phyloP scores from a whole-genome alignment of 352 stramenopile species.

The Globisporangium abappressorium region DNA sequence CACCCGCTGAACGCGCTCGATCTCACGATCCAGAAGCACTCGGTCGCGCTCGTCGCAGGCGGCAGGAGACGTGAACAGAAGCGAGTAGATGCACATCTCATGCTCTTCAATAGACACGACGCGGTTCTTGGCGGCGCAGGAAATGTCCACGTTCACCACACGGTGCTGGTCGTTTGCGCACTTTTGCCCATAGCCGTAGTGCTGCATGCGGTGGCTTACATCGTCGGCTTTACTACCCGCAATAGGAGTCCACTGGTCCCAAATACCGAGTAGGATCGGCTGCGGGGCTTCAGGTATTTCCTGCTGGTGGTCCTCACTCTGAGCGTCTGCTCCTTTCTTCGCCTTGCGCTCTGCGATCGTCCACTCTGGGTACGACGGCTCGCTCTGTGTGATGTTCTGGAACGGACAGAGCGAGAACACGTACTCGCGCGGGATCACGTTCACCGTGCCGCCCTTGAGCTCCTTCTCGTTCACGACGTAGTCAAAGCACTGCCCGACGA shows the following conservation, averaged over 20 bases:
- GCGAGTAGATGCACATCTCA: conserved; percentile 89
- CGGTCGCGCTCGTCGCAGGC: conserved; percentile 37
- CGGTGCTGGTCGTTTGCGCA: conserved; percentile 86
- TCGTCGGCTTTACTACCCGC: conserved; percentile 21
- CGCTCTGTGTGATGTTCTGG: conserved; percentile 76
- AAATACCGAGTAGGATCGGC: conserved; percentile 53
- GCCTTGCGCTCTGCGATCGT: conserved; percentile 40
- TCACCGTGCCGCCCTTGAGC: conserved; percentile 70
- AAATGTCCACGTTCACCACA: conserved; percentile 63
- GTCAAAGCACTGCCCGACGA: conserved; percentile 65
- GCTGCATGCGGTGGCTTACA: conserved; percentile 24
- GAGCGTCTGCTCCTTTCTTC: conserved; percentile 24
- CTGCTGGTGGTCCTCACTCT: conserved; percentile 11
- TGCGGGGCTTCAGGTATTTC: conserved; percentile 24
- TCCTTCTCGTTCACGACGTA: conserved; percentile 68
- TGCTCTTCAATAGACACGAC: conserved; percentile 87
- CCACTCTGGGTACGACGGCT: conserved; percentile 59
- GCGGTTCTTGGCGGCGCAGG: conserved; percentile 71
- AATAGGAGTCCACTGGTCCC: conserved; percentile 53
- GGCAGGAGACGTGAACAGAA: conserved; percentile 74
- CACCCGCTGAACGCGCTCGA: conserved; percentile 7
- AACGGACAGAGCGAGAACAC: conserved; percentile 72
- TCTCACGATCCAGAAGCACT: conserved; percentile 10
- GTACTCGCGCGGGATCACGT: conserved; percentile 68
- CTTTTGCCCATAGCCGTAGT: conserved; percentile 77